Conservation (phyloP, 148 eudicot genomes). For the Rhododendron molle region DNA sequence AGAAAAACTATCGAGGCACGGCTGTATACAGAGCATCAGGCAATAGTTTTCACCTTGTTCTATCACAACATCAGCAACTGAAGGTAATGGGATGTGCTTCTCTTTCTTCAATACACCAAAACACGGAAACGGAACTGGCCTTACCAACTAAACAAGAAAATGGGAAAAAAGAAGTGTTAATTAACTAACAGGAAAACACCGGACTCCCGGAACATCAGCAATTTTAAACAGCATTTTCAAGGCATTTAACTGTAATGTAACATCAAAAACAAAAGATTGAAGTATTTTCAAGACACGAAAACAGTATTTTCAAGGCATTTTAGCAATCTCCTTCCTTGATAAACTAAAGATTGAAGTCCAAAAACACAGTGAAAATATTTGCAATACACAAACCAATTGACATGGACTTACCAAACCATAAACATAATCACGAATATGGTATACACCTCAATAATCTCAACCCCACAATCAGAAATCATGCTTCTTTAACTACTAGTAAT, state of each 20-base stretch:
- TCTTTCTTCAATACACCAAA: slow-evolving; percentile 81
- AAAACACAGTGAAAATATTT: neutral
- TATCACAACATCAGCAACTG: slow-evolving; percentile 76
- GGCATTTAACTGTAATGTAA: neutral
- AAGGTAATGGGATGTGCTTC: slow-evolving; percentile 70
- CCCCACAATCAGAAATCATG: neutral
- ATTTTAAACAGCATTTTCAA: neutral
- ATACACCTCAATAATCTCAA: neutral
- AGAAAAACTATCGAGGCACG: neutral
- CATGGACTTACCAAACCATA: neutral
- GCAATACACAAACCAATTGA: neutral
- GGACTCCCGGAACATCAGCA: neutral
- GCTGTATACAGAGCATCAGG: neutral
- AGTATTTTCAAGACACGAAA: neutral
- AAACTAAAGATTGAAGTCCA: neutral
- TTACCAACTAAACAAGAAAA: slow-evolving; percentile 46
- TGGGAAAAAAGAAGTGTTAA: neutral
- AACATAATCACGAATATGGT: neutral
- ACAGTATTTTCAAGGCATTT: neutral
- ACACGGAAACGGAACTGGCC: slow-evolving; percentile 75
- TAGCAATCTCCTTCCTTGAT: neutral
- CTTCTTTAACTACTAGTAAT: neutral
- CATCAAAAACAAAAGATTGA: neutral
- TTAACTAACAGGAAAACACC: slow-evolving; percentile 3
- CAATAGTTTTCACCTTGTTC: slow-evolving; percentile 65